Base-by-base conservation (phyloP, 345 rosid genomes). In the Citrus hindsii region DNA sequence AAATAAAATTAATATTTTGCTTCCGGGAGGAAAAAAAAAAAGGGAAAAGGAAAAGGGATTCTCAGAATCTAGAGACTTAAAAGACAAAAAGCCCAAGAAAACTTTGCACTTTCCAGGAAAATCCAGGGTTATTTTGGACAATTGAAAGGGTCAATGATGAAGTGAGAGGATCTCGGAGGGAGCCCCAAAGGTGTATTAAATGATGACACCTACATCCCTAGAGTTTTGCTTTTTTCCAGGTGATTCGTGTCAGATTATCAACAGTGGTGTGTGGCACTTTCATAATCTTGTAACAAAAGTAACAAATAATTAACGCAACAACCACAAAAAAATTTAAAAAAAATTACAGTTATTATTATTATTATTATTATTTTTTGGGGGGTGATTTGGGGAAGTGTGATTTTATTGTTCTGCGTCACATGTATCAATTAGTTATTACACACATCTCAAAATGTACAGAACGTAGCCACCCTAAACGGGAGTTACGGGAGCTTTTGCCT, bases 201-300 rank as follows among this genome's bases (percentile, higher is more conserved):
- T 64, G 77, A 67, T 22, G 25, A n/a, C 21, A 42, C 30, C 22
- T 58, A n/a, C 60, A 76, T 68, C 65, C 64, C 61, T 5, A 61
- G 73, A 74, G 68, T 60, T 74, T 68, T 68, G 70, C 56, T 28
- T 28, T n/a, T 79, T 19, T 18, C 71, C 55, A n/a, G 10, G 68
- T 60, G 59, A 77, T 28, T 21, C 70, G 80, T 73, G 84, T 77
- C 81, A 66, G 73, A 38, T n/a, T 48, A 51, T 13, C 18, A 74
- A 4, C 55, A 12, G 22, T n/a, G 0, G 4, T 42, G 1, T 40
- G 13, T 9, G 13, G 13, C 46, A 9, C 46, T 9, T 40, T 9
- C 9, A 40, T 9, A 42, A 10, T 42, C 16, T 42, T 3, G 16
- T 12, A 3, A 12, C 16, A 42, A 12, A 42, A 3, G 51, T 42